Evolutionary conservation across 2,329 filamentous ascomycete species (phyloP).

Genomic region (Thermochaetoides dissita): DNA sequence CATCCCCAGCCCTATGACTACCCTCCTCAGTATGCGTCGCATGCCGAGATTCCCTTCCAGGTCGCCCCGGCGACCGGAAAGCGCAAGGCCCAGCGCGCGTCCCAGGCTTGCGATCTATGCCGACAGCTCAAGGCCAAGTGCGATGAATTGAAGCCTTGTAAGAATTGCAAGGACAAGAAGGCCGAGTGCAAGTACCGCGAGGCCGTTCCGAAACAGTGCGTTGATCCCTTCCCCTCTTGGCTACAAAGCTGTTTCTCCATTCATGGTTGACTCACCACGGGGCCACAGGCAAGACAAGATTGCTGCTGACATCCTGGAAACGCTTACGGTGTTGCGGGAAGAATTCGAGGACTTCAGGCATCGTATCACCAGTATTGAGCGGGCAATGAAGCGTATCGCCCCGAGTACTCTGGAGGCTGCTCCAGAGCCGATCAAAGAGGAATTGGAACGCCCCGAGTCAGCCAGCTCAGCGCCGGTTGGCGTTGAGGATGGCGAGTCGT

Average conservation of each 20-base stretch:
- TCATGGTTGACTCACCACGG: constrained; percentile 21
- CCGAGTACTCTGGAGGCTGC: constrained; percentile 11
- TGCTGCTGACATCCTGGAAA: constrained; percentile 44
- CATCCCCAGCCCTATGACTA: constrained; percentile 25
- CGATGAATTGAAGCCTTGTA: constrained; percentile 71
- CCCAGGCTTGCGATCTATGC: constrained; percentile 81
- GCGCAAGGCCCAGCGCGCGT: constrained; percentile 51
- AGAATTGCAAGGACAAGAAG: constrained; percentile 77
- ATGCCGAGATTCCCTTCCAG: constrained; percentile 27
- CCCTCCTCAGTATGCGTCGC: constrained; percentile 19
- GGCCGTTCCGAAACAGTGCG: constrained; percentile 80
- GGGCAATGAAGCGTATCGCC: constrained; percentile 16
- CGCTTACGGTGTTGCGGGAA: constrained; percentile 29
- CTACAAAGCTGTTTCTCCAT: background rate
- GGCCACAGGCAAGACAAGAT: constrained; percentile 43
- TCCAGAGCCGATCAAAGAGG: constrained; percentile 14
- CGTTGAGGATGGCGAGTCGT: constrained; percentile 13
- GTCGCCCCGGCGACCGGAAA: constrained; percentile 35
- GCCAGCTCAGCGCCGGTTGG: constrained; percentile 8
- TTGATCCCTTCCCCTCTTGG: constrained; percentile 11
- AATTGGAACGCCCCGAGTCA: constrained; percentile 11
- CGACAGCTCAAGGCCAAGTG: constrained; percentile 81
- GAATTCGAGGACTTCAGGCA: constrained; percentile 24
- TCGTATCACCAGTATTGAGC: constrained; percentile 26
- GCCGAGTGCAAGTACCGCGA: constrained; percentile 80